Percentiles rank a stretch among this genome's conserved stretches.
phyloP scores from a whole-genome alignment of 1,139 yeast genomes.

The Candida pseudoviswanathii region DNA sequence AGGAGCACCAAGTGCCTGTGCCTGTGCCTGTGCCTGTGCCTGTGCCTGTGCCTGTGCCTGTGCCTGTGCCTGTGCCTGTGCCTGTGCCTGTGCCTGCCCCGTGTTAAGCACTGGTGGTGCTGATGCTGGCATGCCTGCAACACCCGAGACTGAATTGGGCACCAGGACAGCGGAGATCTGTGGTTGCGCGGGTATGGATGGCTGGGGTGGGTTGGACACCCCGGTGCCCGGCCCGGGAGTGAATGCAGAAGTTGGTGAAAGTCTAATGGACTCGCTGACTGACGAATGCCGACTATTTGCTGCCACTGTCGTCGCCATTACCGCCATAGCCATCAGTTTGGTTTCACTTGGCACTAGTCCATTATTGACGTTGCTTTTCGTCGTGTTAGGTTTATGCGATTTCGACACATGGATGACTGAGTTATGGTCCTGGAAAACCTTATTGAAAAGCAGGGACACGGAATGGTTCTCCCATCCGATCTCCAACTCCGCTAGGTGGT shows the following conservation, averaged over 20 bases:
- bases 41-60: background rate
- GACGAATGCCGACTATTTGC: background rate
- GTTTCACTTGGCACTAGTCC: no score
- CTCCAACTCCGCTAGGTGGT: constrained; percentile 13
- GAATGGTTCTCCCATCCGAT: constrained; percentile 16
- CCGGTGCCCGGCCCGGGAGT: background rate
- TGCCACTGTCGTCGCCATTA: background rate
- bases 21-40: background rate
- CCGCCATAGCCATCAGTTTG: no score
- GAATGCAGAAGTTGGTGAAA: background rate
- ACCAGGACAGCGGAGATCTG: no score
- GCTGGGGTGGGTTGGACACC: no score
- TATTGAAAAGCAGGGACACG: constrained; percentile 14
- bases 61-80: background rate
- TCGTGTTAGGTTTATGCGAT: background rate
- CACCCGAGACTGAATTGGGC: background rate
- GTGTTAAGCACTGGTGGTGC: background rate
- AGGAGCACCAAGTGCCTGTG: background rate
- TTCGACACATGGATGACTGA: constrained; percentile 16
- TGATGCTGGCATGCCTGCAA: background rate
- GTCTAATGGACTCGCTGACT: background rate
- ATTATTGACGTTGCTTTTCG: background rate
- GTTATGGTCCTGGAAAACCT: constrained; percentile 14
- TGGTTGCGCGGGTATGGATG: no score
- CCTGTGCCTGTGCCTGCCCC: no score